These are phyloP conservation scores for Mycothermus thermophilus DNA, from an alignment of 495 filamentous ascomycete genomes.

Conservation along the genomic window DNA sequence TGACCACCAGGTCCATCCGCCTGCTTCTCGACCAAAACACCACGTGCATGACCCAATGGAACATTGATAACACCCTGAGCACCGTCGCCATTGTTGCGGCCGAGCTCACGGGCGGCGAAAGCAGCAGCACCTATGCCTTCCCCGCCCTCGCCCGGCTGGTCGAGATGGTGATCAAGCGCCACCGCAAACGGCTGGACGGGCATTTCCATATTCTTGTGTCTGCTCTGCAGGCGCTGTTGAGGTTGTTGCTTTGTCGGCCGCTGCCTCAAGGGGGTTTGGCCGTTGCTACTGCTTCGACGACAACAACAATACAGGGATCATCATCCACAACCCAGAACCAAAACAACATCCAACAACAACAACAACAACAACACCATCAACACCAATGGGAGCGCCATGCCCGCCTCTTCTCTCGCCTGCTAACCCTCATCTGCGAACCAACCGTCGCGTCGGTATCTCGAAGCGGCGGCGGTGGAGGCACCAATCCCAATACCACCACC, in stretches of 20 bases:
- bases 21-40: constrained; percentile 44
- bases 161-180: constrained; percentile 41
- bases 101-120: constrained; percentile 14
- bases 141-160: constrained; percentile 48
- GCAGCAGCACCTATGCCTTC: constrained; percentile 29
- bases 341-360: not conserved
- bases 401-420: constrained; percentile 50
- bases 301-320: no score
- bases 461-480: constrained; percentile 22
- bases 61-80: constrained; percentile 50
- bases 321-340: not conserved
- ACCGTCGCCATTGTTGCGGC: constrained; percentile 42
- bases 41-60: constrained; percentile 49
- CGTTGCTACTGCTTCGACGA: not conserved
- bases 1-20: constrained; percentile 40
- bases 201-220: constrained; percentile 56
- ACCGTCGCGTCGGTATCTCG: constrained; percentile 55
- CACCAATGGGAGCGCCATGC: constrained; percentile 39
- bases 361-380: not conserved
- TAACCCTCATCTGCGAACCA: constrained; percentile 68
- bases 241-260: constrained; percentile 39
- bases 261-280: constrained; percentile 1
- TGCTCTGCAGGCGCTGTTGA: constrained; percentile 48
- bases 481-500: no score
- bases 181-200: constrained; percentile 32